Conservation (phyloP, 2,329 filamentous ascomycete species). For the Coleophoma crateriformis region DNA sequence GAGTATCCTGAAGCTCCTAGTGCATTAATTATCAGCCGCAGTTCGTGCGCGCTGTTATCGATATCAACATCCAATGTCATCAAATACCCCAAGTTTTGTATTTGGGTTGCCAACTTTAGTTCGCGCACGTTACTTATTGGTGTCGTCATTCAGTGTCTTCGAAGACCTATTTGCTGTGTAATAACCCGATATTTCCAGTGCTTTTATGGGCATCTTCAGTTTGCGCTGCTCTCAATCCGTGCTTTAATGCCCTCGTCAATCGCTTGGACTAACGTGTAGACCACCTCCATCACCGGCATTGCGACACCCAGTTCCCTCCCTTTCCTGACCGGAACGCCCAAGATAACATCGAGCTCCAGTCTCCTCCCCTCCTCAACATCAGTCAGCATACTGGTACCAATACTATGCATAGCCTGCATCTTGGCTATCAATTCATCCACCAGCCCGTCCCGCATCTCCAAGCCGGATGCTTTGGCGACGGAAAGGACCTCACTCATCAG, state of each 20-base stretch:
- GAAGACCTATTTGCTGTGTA: no score
- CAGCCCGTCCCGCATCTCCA: slow-evolving; percentile 39
- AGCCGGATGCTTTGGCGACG: slow-evolving; percentile 48
- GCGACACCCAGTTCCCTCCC: slow-evolving; percentile 47
- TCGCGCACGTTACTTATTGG: no score
- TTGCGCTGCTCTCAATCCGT: no score
- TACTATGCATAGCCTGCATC: slow-evolving; percentile 38
- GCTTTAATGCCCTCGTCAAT: slow-evolving; percentile 5
- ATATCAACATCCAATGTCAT: no score
- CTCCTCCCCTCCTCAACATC: slow-evolving; percentile 50
- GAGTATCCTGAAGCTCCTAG: no score
- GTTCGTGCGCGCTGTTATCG: no score
- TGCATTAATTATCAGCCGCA: no score
- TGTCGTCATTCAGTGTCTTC: no score
- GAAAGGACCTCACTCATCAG: slow-evolving; percentile 48
- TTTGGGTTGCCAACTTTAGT: no score
- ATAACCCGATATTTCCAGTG: no score
- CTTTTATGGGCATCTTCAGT: no score
- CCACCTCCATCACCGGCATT: slow-evolving; percentile 42
- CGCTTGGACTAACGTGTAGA: slow-evolving; percentile 30
- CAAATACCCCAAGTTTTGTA: no score
- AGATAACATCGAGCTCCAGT: slow-evolving; percentile 59
- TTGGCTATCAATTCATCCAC: slow-evolving; percentile 40
- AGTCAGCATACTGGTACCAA: slow-evolving; percentile 47
- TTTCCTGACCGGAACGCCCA: slow-evolving; percentile 53